phyloP scores from a whole-genome alignment of 1,284 basidiomycete species.

The Cutaneotrichosporon arboriforme region DNA sequence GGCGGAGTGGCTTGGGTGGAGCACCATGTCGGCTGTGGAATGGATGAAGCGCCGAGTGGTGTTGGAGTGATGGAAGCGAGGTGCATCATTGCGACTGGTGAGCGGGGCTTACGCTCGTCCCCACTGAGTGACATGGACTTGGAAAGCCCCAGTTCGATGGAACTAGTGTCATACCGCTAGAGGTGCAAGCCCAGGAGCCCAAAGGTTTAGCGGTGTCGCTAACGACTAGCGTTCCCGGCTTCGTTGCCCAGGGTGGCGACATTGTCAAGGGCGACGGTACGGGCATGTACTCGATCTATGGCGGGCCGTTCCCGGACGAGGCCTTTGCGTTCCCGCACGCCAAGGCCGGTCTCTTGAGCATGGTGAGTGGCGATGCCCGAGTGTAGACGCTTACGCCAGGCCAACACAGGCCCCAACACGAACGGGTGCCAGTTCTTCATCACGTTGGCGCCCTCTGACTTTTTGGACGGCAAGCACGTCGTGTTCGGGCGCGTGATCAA shows the following conservation, averaged over 20 bases:
- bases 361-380: conserved; percentile 7
- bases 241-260: conserved; percentile 71
- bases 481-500: conserved; percentile 79
- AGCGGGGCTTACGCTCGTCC: too few species aligned
- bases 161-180: too few species aligned
- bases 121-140: too few species aligned
- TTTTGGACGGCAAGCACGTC: conserved; percentile 88
- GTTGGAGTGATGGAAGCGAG: too few species aligned
- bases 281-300: conserved; percentile 42
- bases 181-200: too few species aligned
- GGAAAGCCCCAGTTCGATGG: too few species aligned
- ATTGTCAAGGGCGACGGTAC: conserved; percentile 51
- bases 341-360: conserved; percentile 11
- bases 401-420: conserved; percentile 84
- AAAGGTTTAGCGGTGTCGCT: neutral
- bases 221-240: conserved; percentile 47
- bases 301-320: conserved; percentile 29
- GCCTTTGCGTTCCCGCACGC: conserved; percentile 12
- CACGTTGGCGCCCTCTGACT: conserved; percentile 87
- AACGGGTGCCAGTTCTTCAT: conserved; percentile 98
- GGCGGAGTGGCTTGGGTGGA: too few species aligned
- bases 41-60: too few species aligned
- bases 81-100: too few species aligned
- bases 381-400: conserved; percentile 32
- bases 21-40: too few species aligned